phyloP scores from a whole-genome alignment of 352 stramenopile genomes.

The Plasmopara viticola region DNA sequence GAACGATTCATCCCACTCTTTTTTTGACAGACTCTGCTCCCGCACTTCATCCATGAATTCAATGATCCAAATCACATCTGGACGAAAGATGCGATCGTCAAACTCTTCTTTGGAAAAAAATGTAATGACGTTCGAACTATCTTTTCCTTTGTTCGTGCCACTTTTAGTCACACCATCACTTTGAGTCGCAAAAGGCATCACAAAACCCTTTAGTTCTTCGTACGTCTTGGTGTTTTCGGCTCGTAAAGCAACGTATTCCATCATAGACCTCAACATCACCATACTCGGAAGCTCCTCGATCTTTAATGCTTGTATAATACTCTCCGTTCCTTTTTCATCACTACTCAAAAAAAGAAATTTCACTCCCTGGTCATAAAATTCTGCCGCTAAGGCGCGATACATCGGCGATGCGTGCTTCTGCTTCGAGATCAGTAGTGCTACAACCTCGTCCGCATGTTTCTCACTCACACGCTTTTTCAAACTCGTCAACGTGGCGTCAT shows the following conservation, averaged over 20 bases:
- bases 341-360: constrained; percentile 48
- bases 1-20: constrained; percentile 44
- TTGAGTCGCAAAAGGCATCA: constrained; percentile 34
- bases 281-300: constrained; percentile 41
- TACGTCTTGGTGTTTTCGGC: constrained; percentile 51
- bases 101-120: constrained; percentile 46
- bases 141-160: constrained; percentile 13
- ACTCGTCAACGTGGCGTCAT: constrained; percentile 11
- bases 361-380: constrained; percentile 44
- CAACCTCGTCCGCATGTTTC: constrained; percentile 11
- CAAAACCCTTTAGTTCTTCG: constrained; percentile 45
- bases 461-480: constrained; percentile 25
- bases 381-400: constrained; percentile 52
- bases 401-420: constrained; percentile 50
- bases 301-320: constrained; percentile 28
- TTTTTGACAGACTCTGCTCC: constrained; percentile 26
- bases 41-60: constrained; percentile 41
- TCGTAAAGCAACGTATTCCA: constrained; percentile 22
- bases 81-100: constrained; percentile 39
- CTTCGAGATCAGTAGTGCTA: constrained; percentile 60
- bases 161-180: constrained; percentile 9
- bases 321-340: constrained; percentile 24
- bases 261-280: constrained; percentile 37
- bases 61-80: constrained; percentile 60
- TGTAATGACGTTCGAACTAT: constrained; percentile 18